Conservation (phyloP, 805 yeast genomes). For the Yamadazyma takamatsuzukensis region DNA sequence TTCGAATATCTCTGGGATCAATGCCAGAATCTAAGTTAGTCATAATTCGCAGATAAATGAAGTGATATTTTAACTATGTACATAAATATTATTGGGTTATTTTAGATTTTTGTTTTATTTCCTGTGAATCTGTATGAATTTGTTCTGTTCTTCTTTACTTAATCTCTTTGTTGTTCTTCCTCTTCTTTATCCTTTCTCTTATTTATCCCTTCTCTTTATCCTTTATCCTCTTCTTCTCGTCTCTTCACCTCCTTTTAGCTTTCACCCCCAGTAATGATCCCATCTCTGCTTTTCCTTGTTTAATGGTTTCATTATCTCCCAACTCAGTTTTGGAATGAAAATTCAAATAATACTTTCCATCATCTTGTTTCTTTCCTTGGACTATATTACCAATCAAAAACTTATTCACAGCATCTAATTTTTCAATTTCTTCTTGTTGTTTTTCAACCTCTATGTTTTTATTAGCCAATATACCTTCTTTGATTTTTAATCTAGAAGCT, state of each 20-base stretch:
- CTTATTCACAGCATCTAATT: slow-evolving; percentile 65
- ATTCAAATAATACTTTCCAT: slow-evolving; percentile 52
- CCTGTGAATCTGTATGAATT: too few relatives aligned
- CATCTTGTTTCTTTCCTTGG: slow-evolving; percentile 61
- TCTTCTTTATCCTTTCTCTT: too few relatives aligned
- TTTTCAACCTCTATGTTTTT: slow-evolving; percentile 16
- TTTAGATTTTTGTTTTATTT: too few relatives aligned
- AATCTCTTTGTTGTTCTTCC: too few relatives aligned
- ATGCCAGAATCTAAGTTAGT: too few relatives aligned
- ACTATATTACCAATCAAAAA: slow-evolving; percentile 77
- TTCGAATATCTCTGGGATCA: slow-evolving; percentile 46
- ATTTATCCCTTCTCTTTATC: too few relatives aligned
- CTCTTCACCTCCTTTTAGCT: slow-evolving; percentile 10
- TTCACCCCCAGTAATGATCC: slow-evolving; percentile 54
- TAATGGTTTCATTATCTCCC: slow-evolving; percentile 84
- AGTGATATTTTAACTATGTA: too few relatives aligned
- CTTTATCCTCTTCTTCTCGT: too few relatives aligned
- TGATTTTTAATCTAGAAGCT: slow-evolving; percentile 62
- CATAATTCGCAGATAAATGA: too few relatives aligned
- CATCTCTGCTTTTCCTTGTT: slow-evolving; percentile 42
- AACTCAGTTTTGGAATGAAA: slow-evolving; percentile 81
- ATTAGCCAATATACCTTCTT: slow-evolving; percentile 45
- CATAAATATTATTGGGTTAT: too few relatives aligned
- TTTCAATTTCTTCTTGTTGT: slow-evolving; percentile 41
- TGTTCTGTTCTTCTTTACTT: too few relatives aligned